Conservation (phyloP, 768 basidiomycete genomes). For the Gyrodon lividus region DNA sequence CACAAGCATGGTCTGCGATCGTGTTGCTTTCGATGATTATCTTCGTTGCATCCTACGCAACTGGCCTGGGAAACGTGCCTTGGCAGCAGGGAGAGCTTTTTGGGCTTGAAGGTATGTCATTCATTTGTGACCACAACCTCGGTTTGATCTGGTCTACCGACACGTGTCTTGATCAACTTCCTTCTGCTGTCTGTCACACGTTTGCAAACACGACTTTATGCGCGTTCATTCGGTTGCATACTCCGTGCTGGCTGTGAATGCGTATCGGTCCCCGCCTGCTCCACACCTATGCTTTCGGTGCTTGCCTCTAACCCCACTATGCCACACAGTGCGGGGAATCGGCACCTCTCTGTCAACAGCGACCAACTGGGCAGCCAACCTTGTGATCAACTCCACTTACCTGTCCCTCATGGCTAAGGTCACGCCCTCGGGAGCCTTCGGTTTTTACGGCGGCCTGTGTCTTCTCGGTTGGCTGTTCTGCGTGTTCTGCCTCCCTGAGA, state of each 20-base stretch:
- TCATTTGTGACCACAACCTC: background rate
- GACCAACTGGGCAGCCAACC: conserved; percentile 76
- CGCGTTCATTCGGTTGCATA: background rate
- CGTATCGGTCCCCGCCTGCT: background rate
- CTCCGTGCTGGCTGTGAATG: background rate
- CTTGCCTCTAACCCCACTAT: background rate
- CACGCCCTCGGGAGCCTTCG: conserved; percentile 74
- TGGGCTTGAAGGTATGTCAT: conserved; percentile 63
- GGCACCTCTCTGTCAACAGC: conserved; percentile 74
- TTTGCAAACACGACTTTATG: background rate
- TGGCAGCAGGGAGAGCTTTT: conserved; percentile 91
- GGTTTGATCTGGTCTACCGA: background rate
- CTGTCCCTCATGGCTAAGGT: conserved; percentile 73
- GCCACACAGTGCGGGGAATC: conserved; percentile 61
- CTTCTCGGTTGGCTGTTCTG: conserved; percentile 70
- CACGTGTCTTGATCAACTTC: background rate
- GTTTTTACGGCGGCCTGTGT: conserved; percentile 74
- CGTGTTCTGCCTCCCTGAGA: conserved; percentile 73
- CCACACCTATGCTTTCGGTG: background rate
- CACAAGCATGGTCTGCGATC: conserved; percentile 60
- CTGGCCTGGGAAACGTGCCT: conserved; percentile 75
- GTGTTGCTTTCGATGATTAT: conserved; percentile 81
- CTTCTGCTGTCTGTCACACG: background rate
- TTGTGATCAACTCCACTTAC: conserved; percentile 78
- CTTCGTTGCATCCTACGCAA: conserved; percentile 81